Percentiles rank a stretch among this genome's conserved stretches.
Evolutionary conservation across 805 yeast genomes (phyloP).

Genomic region (Tetrapisispora arboricola): DNA sequence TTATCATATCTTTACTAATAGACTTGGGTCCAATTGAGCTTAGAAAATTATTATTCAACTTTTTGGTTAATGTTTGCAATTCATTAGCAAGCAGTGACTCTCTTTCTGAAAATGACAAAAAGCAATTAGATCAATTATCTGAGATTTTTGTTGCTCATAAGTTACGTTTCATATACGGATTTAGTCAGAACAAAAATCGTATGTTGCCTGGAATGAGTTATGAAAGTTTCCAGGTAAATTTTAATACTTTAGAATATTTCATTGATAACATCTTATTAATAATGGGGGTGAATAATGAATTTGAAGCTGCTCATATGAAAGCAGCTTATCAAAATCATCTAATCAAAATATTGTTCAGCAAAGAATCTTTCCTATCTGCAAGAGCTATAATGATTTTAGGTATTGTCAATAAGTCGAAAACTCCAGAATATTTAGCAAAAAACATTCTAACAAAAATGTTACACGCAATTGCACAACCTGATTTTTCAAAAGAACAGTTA

Average conservation of each 20-base stretch:
- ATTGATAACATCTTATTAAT: conserved; percentile 45
- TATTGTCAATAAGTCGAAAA: conserved; percentile 49
- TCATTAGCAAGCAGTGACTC: conserved; percentile 51
- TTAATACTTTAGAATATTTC: conserved; percentile 41
- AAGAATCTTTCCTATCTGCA: conserved; percentile 47
- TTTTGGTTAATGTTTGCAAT: conserved; percentile 58
- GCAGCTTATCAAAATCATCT: conserved; percentile 54
- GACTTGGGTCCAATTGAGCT: conserved; percentile 41
- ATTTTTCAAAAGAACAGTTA: conserved; percentile 21
- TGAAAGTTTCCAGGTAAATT: conserved; percentile 28
- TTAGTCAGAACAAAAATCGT: conserved; percentile 41
- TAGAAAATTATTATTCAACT: conserved; percentile 46
- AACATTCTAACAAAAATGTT: conserved; percentile 18
- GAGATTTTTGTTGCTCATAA: conserved; percentile 42
- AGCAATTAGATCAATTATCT: conserved; percentile 36
- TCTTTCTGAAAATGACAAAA: conserved; percentile 31
- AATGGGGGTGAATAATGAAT: conserved; percentile 35
- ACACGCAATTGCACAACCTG: conserved; percentile 27
- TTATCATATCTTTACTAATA: conserved; percentile 47
- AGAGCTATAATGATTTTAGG: conserved; percentile 62
- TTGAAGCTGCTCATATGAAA: conserved; percentile 44
- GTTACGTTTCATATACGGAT: conserved; percentile 55
- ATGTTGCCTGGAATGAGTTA: conserved; percentile 24
- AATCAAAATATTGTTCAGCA: conserved; percentile 45
- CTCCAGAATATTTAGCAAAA: conserved; percentile 41